Percentiles rank a stretch among this genome's conserved stretches.
Evolutionary conservation across 805 yeast species (phyloP).

Genomic region (Nakazawaea anatomiae): DNA sequence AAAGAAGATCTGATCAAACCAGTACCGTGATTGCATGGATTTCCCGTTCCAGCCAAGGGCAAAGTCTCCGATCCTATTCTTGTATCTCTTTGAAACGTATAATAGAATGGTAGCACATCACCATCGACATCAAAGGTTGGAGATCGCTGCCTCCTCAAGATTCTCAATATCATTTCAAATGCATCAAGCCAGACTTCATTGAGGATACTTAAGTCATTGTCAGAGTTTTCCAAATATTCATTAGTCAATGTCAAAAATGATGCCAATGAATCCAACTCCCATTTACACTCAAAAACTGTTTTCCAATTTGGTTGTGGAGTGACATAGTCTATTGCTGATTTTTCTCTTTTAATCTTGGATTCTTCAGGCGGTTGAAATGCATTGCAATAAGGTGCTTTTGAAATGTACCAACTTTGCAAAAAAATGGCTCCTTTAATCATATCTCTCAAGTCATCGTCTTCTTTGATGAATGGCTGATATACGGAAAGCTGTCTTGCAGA

Average conservation of each 20-base stretch:
- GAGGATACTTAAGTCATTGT: conserved; percentile 41
- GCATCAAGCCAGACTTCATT: conserved; percentile 55
- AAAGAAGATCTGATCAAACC: conserved; percentile 79
- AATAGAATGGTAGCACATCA: conserved; percentile 39
- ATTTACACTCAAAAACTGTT: conserved; percentile 81
- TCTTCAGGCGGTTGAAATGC: conserved; percentile 82
- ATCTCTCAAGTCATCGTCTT: conserved; percentile 42
- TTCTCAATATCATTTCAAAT: conserved; percentile 39
- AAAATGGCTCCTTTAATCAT: conserved; percentile 74
- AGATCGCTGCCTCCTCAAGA: conserved; percentile 52
- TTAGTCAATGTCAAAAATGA: conserved; percentile 72
- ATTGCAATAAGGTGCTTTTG: conserved; percentile 74
- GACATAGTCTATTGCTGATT: conserved; percentile 58
- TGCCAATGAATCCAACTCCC: conserved; percentile 82
- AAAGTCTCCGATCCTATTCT: conserved; percentile 77
- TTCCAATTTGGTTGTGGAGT: conserved; percentile 65
- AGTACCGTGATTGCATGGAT: conserved; percentile 68
- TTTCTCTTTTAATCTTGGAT: conserved; percentile 41
- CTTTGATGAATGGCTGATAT: conserved; percentile 54
- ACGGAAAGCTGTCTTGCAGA: conserved; percentile 78
- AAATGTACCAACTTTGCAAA: conserved; percentile 65
- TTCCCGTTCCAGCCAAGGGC: conserved; percentile 73
- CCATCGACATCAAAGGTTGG: conserved; percentile 58
- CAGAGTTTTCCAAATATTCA: conserved; percentile 57
- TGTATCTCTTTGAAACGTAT: conserved; percentile 70